These are phyloP conservation scores for Leccinum fibrillosum DNA, from an alignment of 768 basidiomycete genomes.

Conservation along the genomic window DNA sequence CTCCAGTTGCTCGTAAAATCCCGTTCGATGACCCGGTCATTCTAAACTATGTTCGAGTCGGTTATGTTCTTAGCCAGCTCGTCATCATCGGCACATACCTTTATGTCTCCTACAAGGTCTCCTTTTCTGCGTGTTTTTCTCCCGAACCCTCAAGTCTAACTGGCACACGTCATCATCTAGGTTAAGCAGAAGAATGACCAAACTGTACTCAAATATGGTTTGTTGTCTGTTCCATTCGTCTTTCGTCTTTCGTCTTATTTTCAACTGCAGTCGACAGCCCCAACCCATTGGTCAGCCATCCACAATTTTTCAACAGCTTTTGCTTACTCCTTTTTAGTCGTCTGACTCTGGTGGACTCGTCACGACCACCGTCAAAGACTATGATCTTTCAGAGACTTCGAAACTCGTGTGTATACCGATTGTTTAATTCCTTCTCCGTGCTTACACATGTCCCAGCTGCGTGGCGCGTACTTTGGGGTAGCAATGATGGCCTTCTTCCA, in stretches of 20 bases:
- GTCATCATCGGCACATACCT: slow-evolving; percentile 75
- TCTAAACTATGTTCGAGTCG: slow-evolving; percentile 78
- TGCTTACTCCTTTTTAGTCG: slow-evolving; percentile 36
- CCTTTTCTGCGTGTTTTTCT: neutral
- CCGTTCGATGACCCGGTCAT: slow-evolving; percentile 86
- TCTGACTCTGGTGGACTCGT: slow-evolving; percentile 69
- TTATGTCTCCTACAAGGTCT: slow-evolving; percentile 70
- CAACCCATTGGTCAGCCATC: slow-evolving; percentile 63
- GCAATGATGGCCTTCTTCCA: slow-evolving; percentile 94
- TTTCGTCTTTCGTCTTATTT: slow-evolving; percentile 1
- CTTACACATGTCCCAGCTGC: slow-evolving; percentile 41
- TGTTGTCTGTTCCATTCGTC: slow-evolving; percentile 24
- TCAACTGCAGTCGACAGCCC: slow-evolving; percentile 62
- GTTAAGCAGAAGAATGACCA: slow-evolving; percentile 95
- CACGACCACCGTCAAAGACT: slow-evolving; percentile 91
- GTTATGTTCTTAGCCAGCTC: slow-evolving; percentile 74
- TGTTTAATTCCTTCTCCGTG: slow-evolving; percentile 1
- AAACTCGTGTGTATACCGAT: slow-evolving; percentile 59
- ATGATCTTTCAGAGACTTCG: slow-evolving; percentile 85
- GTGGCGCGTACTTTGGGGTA: slow-evolving; percentile 66
- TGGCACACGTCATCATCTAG: slow-evolving; percentile 38
- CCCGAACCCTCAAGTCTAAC: neutral
- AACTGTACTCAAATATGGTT: slow-evolving; percentile 93
- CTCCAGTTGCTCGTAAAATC: slow-evolving; percentile 81
- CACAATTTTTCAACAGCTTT: neutral